phyloP scores from a whole-genome alignment of 2,329 filamentous ascomycete genomes.

The Cercospora sp. region DNA sequence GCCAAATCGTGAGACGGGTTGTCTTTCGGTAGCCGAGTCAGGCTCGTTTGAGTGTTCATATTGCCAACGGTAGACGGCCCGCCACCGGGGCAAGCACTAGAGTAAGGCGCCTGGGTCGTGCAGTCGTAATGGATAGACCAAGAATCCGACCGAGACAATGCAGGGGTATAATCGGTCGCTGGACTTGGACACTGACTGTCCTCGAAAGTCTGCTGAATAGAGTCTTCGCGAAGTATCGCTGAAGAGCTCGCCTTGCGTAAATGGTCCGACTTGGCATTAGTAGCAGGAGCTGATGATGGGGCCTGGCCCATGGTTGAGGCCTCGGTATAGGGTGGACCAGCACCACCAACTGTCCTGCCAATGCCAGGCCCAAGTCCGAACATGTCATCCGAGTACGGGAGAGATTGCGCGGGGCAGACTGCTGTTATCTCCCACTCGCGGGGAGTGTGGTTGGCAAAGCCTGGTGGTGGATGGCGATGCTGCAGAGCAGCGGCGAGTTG shows the following conservation, averaged over 20 bases:
- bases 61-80: slow-evolving; percentile 23
- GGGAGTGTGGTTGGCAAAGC: slow-evolving; percentile 41
- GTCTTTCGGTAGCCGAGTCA: slow-evolving; percentile 32
- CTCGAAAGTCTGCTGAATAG: slow-evolving; percentile 31
- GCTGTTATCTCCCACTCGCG: slow-evolving; percentile 35
- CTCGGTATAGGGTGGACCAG: slow-evolving; percentile 28
- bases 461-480: slow-evolving; percentile 31
- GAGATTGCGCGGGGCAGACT: slow-evolving; percentile 32
- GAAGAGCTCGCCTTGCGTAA: slow-evolving; percentile 30
- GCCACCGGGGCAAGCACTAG: slow-evolving; percentile 23
- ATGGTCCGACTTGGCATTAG: slow-evolving; percentile 18
- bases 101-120: slow-evolving; percentile 34
- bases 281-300: slow-evolving; percentile 30
- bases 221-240: slow-evolving; percentile 32
- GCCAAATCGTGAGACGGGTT: slow-evolving; percentile 40
- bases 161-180: slow-evolving; percentile 13
- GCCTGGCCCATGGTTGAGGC: slow-evolving; percentile 34
- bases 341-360: slow-evolving; percentile 29
- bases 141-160: slow-evolving; percentile 27
- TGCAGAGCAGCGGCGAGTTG: slow-evolving; percentile 37
- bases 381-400: slow-evolving; percentile 28
- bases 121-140: slow-evolving; percentile 35
- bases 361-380: slow-evolving; percentile 24
- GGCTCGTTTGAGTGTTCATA: slow-evolving; percentile 38
- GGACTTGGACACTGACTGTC: slow-evolving; percentile 22